Evolutionary conservation across 1,139 yeast genomes (phyloP).

Genomic region (Candida sanyaensis): DNA sequence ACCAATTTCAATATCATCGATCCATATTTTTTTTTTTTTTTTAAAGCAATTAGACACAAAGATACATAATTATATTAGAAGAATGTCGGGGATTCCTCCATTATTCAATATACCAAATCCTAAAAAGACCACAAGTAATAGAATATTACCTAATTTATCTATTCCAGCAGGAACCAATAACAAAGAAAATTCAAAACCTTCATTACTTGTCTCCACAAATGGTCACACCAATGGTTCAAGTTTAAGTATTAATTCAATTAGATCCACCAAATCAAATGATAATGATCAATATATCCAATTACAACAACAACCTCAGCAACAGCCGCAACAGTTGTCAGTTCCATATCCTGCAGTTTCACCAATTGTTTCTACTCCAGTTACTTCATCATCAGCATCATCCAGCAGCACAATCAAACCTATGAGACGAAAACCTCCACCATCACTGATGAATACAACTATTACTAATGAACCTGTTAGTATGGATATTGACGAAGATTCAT

Average conservation of each 20-base stretch:
- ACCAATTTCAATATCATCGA: not conserved
- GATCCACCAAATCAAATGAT: not conserved
- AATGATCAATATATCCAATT: constrained; percentile 1
- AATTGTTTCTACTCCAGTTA: not conserved
- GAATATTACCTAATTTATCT: constrained; percentile 14
- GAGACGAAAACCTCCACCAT: constrained; percentile 47
- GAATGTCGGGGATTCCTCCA: constrained; percentile 17
- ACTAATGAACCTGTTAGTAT: not conserved
- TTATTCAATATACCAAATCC: constrained; percentile 19
- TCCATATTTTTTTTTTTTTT: too few species aligned
- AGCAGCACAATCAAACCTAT: constrained; percentile 17
- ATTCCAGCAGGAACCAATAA: constrained; percentile 15
- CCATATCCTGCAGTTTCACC: not conserved
- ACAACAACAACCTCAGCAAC: constrained; percentile 1
- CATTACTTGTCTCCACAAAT: constrained; percentile 1
- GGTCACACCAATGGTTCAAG: not conserved
- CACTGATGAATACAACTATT: constrained; percentile 33
- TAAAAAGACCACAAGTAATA: constrained; percentile 12
- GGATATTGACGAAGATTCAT: not conserved
- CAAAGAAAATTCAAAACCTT: constrained; percentile 7
- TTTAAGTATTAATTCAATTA: not conserved
- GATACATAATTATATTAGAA: not conserved
- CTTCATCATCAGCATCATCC: constrained; percentile 6
- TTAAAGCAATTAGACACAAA: too few species aligned
- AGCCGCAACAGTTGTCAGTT: not conserved